A percentile compares a stretch with the other conserved stretches of the same genome.
These are phyloP conservation scores for Cadophora luteo-olivacea DNA, from an alignment of 2,329 filamentous ascomycete genomes.

Conservation along the genomic window DNA sequence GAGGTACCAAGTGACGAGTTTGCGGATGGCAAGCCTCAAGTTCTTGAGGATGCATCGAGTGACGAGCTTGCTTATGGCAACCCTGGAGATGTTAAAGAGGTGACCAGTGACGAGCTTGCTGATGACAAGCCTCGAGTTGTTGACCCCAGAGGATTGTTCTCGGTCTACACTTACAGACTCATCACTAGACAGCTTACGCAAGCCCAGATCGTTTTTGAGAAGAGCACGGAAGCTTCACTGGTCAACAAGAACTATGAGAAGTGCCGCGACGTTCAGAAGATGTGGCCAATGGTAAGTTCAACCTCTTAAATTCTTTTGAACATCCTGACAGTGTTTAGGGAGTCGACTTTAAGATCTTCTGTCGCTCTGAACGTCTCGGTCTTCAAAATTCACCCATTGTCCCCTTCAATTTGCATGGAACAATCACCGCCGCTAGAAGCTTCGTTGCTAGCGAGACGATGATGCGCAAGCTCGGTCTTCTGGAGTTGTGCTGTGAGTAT, in stretches of 20 bases:
- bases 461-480: conserved; percentile 1
- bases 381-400: neutral
- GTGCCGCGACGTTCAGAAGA: neutral
- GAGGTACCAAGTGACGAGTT: neutral
- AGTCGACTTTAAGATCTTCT: neutral
- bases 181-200: neutral
- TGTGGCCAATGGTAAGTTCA: conserved; percentile 8
- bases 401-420: conserved; percentile 2
- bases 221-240: neutral
- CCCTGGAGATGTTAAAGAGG: neutral
- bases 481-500: neutral
- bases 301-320: neutral
- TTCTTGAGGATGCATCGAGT: no score
- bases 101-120: neutral
- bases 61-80: neutral
- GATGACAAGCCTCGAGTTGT: neutral
- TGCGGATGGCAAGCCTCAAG: no score
- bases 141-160: neutral
- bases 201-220: neutral
- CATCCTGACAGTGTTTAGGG: neutral
- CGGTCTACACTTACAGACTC: neutral
- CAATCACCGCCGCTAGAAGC: neutral
- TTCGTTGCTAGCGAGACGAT: neutral
- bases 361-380: conserved; percentile 3
- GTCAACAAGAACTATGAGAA: neutral